Evolutionary conservation across 495 filamentous ascomycete genomes (phyloP).

Genomic region (Daldinia concentrica): DNA sequence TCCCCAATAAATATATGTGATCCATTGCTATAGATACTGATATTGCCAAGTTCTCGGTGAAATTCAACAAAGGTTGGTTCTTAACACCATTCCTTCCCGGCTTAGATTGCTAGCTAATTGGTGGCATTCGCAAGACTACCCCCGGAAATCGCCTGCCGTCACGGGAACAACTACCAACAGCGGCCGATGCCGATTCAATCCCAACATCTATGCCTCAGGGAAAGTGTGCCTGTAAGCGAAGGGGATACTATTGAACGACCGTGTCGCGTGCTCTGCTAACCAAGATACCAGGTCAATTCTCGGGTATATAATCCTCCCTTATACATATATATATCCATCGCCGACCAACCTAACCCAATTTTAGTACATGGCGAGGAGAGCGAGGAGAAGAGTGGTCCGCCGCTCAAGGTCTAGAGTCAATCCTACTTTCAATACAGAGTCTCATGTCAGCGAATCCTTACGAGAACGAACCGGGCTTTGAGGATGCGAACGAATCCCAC

Average conservation of each 20-base stretch:
- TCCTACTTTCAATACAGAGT: conserved; percentile 94
- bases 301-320: conserved; percentile 64
- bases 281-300: conserved; percentile 76
- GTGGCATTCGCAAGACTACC: conserved; percentile 72
- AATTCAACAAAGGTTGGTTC: conserved; percentile 70
- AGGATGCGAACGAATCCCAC: conserved; percentile 69
- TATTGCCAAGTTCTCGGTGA: conserved; percentile 65
- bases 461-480: conserved; percentile 95
- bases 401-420: conserved; percentile 93
- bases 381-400: conserved; percentile 94
- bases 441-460: conserved; percentile 94
- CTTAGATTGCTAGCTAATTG: conserved; percentile 12
- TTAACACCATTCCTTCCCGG: neutral
- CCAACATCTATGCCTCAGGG: conserved; percentile 91
- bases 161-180: conserved; percentile 83
- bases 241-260: too few relatives aligned
- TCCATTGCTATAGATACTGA: conserved; percentile 39
- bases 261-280: conserved; percentile 26
- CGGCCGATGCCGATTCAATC: conserved; percentile 90
- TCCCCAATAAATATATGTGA: neutral
- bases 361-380: conserved; percentile 91
- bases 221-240: conserved; percentile 86
- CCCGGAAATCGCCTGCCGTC: conserved; percentile 80
- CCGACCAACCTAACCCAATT: conserved; percentile 43
- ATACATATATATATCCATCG: conserved; percentile 4